phyloP scores from a whole-genome alignment of 2,329 filamentous ascomycete species.

The Clathrospora elynae region DNA sequence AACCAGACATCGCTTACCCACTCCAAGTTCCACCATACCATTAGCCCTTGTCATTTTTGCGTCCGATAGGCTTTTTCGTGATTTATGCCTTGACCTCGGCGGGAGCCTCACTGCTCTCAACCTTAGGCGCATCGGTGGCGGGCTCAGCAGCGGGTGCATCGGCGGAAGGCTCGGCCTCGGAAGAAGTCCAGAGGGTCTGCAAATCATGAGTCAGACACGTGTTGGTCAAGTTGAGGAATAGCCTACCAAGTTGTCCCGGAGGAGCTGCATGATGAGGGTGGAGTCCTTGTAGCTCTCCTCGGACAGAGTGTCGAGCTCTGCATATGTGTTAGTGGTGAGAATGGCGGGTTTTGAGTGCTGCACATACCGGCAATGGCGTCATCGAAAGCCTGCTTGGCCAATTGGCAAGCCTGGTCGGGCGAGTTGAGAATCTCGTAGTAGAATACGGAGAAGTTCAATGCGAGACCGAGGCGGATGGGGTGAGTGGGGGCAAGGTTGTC shows the following conservation, averaged over 20 bases:
- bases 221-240: not conserved
- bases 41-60: constrained; percentile 42
- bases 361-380: constrained; percentile 85
- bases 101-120: constrained; percentile 48
- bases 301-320: constrained; percentile 93
- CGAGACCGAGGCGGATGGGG: constrained; percentile 89
- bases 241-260: constrained; percentile 88
- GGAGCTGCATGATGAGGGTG: constrained; percentile 97
- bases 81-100: constrained; percentile 67
- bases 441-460: constrained; percentile 97
- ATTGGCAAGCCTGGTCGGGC: constrained; percentile 95
- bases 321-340: constrained; percentile 24
- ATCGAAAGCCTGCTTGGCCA: constrained; percentile 94
- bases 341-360: not conserved
- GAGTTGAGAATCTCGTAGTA: constrained; percentile 99
- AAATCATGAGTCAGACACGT: constrained; percentile 4
- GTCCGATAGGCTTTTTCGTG: constrained; percentile 28
- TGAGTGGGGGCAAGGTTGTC: constrained; percentile 89
- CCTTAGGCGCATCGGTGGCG: constrained; percentile 58
- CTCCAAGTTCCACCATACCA: constrained; percentile 44
- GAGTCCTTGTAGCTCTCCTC: constrained; percentile 99
- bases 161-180: constrained; percentile 84
- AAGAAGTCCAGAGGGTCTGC: constrained; percentile 98
- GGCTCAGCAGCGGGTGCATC: constrained; percentile 59
- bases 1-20: constrained; percentile 37